Evolutionary conservation across 805 yeast species (phyloP).

Genomic region (Wickerhamomyces canadensis): DNA sequence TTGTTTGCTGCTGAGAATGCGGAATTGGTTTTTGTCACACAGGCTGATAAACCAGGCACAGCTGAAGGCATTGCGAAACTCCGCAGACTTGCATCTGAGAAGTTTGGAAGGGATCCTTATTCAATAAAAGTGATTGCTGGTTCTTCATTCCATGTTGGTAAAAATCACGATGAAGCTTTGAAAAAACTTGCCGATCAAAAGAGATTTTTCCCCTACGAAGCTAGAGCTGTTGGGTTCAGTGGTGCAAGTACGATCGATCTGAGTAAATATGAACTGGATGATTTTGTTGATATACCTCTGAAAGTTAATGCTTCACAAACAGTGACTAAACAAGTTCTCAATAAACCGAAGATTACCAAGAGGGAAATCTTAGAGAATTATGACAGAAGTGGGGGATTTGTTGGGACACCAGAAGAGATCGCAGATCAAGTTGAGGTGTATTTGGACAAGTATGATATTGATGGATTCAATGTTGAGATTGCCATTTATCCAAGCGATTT

Average conservation of each 20-base stretch:
- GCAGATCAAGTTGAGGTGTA: constrained; percentile 10
- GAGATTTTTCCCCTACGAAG: constrained; percentile 28
- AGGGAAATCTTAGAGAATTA: constrained; percentile 21
- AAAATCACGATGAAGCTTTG: constrained; percentile 34
- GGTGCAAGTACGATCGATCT: constrained; percentile 38
- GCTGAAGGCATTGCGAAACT: constrained; percentile 19
- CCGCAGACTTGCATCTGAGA: constrained; percentile 25
- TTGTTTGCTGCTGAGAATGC: constrained; percentile 39
- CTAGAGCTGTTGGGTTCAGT: constrained; percentile 33
- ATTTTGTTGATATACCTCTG: constrained; percentile 19
- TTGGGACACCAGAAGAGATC: constrained; percentile 31
- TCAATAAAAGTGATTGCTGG: constrained; percentile 30
- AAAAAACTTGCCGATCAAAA: constrained; percentile 25
- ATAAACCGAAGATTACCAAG: constrained; percentile 15
- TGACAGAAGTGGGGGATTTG: constrained; percentile 19
- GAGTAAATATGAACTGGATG: constrained; percentile 27
- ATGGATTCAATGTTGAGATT: constrained; percentile 2
- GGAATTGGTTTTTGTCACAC: constrained; percentile 31
- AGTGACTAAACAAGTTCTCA: constrained; percentile 23
- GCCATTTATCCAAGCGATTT: not conserved
- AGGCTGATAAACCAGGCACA: constrained; percentile 26
- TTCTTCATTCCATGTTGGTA: constrained; percentile 28
- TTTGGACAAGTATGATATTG: constrained; percentile 2
- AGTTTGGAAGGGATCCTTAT: constrained; percentile 28
- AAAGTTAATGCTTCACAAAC: constrained; percentile 26